Conservation (phyloP, 2,329 filamentous ascomycete genomes). For the Sporothrix brunneoviolacea region DNA sequence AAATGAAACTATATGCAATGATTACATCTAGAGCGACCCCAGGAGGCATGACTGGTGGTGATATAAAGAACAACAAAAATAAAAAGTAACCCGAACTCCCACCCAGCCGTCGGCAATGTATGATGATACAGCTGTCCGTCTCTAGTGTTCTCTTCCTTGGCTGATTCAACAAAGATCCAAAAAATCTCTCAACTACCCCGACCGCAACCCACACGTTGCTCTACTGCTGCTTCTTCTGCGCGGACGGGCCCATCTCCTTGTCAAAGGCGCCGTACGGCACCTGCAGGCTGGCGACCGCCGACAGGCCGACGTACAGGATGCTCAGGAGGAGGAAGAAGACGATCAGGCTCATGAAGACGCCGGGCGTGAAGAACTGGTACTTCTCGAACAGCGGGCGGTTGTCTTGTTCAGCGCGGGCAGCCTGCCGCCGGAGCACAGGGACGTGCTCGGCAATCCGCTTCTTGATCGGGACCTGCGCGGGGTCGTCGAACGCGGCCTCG, state of each 20-base stretch:
- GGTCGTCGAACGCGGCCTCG: slow-evolving; percentile 56
- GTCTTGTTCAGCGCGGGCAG: slow-evolving; percentile 36
- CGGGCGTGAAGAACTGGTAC: slow-evolving; percentile 90
- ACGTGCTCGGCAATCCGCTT: slow-evolving; percentile 33
- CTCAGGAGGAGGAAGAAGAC: slow-evolving; percentile 63
- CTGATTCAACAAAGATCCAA: not conserved
- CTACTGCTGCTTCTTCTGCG: slow-evolving; percentile 74
- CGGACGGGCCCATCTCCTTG: slow-evolving; percentile 86
- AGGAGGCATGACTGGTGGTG: not conserved
- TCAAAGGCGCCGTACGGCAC: slow-evolving; percentile 94
- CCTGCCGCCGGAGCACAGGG: slow-evolving; percentile 25
- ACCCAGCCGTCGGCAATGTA: not conserved
- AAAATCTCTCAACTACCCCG: no score
- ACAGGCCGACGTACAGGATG: slow-evolving; percentile 73
- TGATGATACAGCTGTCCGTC: slow-evolving; percentile 9
- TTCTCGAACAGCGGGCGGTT: slow-evolving; percentile 69
- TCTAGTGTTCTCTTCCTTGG: no score
- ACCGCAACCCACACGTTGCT: slow-evolving; percentile 1
- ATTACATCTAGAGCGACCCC: slow-evolving; percentile 3
- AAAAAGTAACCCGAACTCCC: slow-evolving; percentile 3
- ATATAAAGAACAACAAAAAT: no score
- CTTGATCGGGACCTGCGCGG: slow-evolving; percentile 68
- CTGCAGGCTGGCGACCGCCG: slow-evolving; percentile 70
- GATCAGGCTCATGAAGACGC: slow-evolving; percentile 81
- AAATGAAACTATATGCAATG: slow-evolving; percentile 9